These are phyloP conservation scores for Fusarium tanahbumbuense DNA, from an alignment of 2,329 filamentous ascomycete species.

Conservation along the genomic window DNA sequence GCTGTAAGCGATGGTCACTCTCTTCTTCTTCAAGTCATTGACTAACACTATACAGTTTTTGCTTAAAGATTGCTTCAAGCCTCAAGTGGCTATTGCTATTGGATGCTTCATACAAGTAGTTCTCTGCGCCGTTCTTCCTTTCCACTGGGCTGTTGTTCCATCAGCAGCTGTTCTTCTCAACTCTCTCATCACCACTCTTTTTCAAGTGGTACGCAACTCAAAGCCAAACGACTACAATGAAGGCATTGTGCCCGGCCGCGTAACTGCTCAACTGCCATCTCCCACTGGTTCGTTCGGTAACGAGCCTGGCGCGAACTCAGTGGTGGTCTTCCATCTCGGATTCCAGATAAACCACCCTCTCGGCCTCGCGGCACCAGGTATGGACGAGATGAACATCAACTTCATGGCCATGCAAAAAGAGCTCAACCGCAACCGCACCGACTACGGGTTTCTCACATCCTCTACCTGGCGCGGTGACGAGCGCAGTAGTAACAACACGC, in stretches of 20 bases:
- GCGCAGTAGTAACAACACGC: conserved; percentile 54
- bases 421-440: conserved; percentile 52
- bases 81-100: conserved; percentile 49
- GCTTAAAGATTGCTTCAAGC: conserved; percentile 51
- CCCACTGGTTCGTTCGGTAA: conserved; percentile 47
- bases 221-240: conserved; percentile 39
- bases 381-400: conserved; percentile 51
- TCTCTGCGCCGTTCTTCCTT: conserved; percentile 50
- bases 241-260: conserved; percentile 49
- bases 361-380: conserved; percentile 60
- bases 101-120: conserved; percentile 52
- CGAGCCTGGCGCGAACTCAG: conserved; percentile 43
- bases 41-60: conserved; percentile 28
- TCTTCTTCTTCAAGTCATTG: neutral
- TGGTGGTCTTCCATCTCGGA: conserved; percentile 60
- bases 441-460: conserved; percentile 60
- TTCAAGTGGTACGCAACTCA: conserved; percentile 37
- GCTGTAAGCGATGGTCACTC: conserved; percentile 33
- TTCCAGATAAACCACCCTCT: conserved; percentile 61
- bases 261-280: conserved; percentile 51
- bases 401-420: conserved; percentile 55
- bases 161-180: conserved; percentile 46
- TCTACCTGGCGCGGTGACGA: conserved; percentile 56
- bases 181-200: conserved; percentile 47
- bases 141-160: conserved; percentile 52